phyloP scores from a whole-genome alignment of 2,329 filamentous ascomycete species.

The Botrytis deweyae region DNA sequence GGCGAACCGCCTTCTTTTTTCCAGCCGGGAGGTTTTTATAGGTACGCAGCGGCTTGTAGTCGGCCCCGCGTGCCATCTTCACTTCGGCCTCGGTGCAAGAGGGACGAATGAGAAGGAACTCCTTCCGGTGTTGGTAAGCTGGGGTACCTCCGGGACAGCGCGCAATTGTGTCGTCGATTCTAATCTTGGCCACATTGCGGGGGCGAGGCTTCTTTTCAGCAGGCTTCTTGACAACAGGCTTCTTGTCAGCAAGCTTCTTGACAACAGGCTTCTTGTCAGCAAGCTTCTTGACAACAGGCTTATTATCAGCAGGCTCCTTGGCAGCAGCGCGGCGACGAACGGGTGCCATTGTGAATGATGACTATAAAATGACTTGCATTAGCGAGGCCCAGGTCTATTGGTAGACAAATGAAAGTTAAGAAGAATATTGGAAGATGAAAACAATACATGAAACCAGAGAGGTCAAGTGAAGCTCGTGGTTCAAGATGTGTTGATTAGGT shows the following conservation, averaged over 20 bases:
- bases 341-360: background rate
- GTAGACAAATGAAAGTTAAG: too few relatives aligned
- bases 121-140: background rate
- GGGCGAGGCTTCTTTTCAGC: background rate
- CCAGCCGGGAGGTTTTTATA: background rate
- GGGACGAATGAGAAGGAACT: background rate
- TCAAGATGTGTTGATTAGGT: too few relatives aligned
- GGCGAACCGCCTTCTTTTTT: background rate
- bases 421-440: background rate
- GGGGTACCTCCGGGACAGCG: background rate
- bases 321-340: too few relatives aligned
- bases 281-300: too few relatives aligned
- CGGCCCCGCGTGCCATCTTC: background rate
- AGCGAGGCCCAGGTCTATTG: background rate
- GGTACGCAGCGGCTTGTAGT: background rate
- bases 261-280: too few relatives aligned
- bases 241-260: too few relatives aligned
- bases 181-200: background rate
- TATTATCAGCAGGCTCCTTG: background rate
- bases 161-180: background rate
- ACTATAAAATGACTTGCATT: background rate
- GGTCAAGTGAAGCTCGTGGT: background rate
- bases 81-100: background rate
- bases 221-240: too few relatives aligned
- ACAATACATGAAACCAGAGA: background rate